A percentile compares a stretch with the other conserved stretches of the same genome.
These are phyloP conservation scores for Wickerhamia fluorescens DNA, from an alignment of 805 yeast genomes.

Conservation along the genomic window DNA sequence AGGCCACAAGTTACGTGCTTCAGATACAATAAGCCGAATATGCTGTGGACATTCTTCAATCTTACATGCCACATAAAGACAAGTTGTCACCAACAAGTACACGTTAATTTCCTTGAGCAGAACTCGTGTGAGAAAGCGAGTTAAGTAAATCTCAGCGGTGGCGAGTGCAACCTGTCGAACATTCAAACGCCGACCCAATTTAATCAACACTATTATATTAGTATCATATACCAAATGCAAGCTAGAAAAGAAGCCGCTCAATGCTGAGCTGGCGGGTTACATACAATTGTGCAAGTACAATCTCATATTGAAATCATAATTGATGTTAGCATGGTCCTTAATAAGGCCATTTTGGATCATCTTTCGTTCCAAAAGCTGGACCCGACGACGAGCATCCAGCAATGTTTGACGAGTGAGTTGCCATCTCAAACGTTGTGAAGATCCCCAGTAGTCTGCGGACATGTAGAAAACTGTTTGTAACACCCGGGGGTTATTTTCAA, in stretches of 20 bases:
- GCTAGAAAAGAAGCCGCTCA: neutral
- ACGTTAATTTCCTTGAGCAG: constrained; percentile 76
- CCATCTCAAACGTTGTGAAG: constrained; percentile 79
- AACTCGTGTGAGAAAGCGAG: constrained; percentile 69
- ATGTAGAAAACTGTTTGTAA: too few species aligned
- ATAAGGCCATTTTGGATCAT: constrained; percentile 38
- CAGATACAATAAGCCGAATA: constrained; percentile 72
- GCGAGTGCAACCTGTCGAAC: constrained; percentile 80
- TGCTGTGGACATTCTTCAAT: constrained; percentile 96
- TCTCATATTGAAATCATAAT: constrained; percentile 56
- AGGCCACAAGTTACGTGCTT: constrained; percentile 90
- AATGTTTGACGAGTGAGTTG: constrained; percentile 64
- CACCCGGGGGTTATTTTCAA: too few species aligned
- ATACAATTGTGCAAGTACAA: constrained; percentile 64
- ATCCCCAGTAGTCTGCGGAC: constrained; percentile 87
- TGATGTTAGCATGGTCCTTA: constrained; percentile 37
- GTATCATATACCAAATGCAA: too few species aligned
- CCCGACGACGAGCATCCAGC: constrained; percentile 36
- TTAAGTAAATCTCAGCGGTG: constrained; percentile 79
- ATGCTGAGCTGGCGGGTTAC: constrained; percentile 3
- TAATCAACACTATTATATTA: constrained; percentile 42
- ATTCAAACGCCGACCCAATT: constrained; percentile 70
- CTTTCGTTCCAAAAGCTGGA: constrained; percentile 32
- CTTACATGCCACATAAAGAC: constrained; percentile 85
- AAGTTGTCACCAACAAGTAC: constrained; percentile 74